Percentiles rank a stretch among this genome's conserved stretches.
Conservation (phyloP, 495 filamentous ascomycete genomes). For the Penicillium robsamsonii region DNA sequence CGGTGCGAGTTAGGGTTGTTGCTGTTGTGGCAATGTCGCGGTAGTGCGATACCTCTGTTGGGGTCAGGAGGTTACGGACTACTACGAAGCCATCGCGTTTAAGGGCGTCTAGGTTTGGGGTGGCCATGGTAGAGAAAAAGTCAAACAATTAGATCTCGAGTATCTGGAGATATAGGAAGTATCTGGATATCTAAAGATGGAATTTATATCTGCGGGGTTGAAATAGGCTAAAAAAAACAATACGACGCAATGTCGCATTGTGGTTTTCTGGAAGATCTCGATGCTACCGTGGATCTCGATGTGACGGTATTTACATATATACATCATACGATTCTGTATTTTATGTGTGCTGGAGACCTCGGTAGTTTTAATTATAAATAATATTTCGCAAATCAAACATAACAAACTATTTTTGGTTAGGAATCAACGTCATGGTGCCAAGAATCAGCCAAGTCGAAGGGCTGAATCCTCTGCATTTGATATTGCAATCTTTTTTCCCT, state of each 20-base stretch:
- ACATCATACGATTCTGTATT: background rate
- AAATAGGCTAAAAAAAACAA: background rate
- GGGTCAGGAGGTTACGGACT: constrained; percentile 47
- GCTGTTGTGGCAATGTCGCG: constrained; percentile 53
- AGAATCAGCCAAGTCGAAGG: constrained; percentile 4
- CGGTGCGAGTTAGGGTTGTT: constrained; percentile 55
- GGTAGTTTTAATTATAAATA: background rate
- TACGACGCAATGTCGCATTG: background rate
- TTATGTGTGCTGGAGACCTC: background rate
- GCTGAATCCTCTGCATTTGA: constrained; percentile 1
- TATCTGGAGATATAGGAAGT: background rate
- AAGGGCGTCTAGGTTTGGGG: constrained; percentile 41
- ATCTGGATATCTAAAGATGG: background rate
- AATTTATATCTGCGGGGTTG: constrained; percentile 9
- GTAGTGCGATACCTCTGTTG: constrained; percentile 50
- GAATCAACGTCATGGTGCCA: constrained; percentile 8
- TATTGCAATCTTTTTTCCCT: background rate
- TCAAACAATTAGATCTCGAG: background rate
- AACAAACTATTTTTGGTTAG: background rate
- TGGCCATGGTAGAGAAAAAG: constrained; percentile 17
- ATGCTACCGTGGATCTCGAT: constrained; percentile 29
- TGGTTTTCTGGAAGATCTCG: background rate
- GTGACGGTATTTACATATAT: background rate
- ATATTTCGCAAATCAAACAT: background rate
- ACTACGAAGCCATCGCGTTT: constrained; percentile 50